phyloP scores from a whole-genome alignment of 257 asterid species.

The Schizonepeta tenuifolia region DNA sequence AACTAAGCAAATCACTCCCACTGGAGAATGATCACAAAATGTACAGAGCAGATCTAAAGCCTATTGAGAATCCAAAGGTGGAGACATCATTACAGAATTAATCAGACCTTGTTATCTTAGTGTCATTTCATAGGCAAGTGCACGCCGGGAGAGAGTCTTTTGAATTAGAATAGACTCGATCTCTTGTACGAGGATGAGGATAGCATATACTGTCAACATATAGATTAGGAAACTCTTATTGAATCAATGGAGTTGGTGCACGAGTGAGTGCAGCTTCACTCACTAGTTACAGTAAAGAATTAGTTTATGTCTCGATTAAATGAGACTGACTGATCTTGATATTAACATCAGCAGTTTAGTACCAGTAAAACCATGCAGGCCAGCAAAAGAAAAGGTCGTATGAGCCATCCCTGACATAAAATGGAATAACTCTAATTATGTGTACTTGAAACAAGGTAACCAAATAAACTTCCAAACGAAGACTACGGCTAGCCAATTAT shows the following conservation, averaged over 20 bases:
- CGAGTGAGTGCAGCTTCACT: not conserved
- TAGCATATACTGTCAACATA: not conserved
- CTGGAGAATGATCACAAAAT: constrained; percentile 8
- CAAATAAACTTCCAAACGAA: constrained; percentile 18
- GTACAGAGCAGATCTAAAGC: constrained; percentile 10
- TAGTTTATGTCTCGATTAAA: constrained; percentile 7
- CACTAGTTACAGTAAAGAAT: not conserved
- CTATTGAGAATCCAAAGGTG: constrained; percentile 13
- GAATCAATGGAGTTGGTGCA: not conserved
- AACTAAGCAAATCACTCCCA: constrained; percentile 20
- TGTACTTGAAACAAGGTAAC: not conserved
- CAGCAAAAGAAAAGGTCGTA: constrained; percentile 20
- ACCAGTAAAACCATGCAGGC: not conserved
- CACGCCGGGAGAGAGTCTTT: not conserved
- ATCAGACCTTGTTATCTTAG: not conserved
- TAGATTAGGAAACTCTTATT: not conserved
- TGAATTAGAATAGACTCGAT: not conserved
- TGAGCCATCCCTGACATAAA: constrained; percentile 22
- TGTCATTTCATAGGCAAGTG: not conserved
- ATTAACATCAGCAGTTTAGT: not conserved
- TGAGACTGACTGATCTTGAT: not conserved
- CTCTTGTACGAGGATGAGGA: not conserved
- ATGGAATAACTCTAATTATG: no score
- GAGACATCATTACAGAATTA: constrained; percentile 1
- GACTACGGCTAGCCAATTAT: not conserved